phyloP scores from a whole-genome alignment of 1,284 basidiomycete species.

The Pascua sp. region DNA sequence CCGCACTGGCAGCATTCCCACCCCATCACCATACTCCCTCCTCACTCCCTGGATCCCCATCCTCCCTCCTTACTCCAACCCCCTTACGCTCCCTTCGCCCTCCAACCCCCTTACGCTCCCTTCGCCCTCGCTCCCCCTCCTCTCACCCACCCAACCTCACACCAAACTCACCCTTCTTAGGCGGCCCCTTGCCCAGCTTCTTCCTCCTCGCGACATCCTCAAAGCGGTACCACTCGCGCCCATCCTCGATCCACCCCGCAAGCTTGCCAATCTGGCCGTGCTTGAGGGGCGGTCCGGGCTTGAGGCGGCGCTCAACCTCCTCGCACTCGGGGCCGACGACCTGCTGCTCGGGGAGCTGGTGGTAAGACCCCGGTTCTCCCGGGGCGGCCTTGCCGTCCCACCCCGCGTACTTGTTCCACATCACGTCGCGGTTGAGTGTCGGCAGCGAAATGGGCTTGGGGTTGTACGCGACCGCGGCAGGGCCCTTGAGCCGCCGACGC shows the following conservation, averaged over 20 bases:
- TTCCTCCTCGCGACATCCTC: slow-evolving; percentile 31
- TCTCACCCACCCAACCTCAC: no score
- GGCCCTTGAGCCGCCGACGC: slow-evolving; percentile 67
- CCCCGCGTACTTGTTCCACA: slow-evolving; percentile 28
- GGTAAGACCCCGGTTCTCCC: not conserved
- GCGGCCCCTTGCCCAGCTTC: slow-evolving; percentile 38
- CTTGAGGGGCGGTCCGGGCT: slow-evolving; percentile 19
- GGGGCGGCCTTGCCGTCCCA: slow-evolving; percentile 22
- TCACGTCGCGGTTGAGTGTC: slow-evolving; percentile 18
- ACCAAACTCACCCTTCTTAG: slow-evolving; percentile 44
- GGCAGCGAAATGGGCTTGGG: slow-evolving; percentile 19
- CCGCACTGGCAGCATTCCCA: no score
- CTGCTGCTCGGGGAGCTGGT: slow-evolving; percentile 15
- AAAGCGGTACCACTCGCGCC: slow-evolving; percentile 27
- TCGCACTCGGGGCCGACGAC: slow-evolving; percentile 22
- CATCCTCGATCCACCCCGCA: slow-evolving; percentile 37
- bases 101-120: no score
- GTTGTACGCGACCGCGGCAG: slow-evolving; percentile 70
- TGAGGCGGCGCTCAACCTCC: slow-evolving; percentile 28
- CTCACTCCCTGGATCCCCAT: no score
- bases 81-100: no score
- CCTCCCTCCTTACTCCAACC: no score
- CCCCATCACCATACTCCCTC: no score
- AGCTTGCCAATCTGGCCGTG: not conserved
- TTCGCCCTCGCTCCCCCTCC: no score